Conservation (phyloP, 148 eudicot genomes). For the Pharnaceum exiguum region DNA sequence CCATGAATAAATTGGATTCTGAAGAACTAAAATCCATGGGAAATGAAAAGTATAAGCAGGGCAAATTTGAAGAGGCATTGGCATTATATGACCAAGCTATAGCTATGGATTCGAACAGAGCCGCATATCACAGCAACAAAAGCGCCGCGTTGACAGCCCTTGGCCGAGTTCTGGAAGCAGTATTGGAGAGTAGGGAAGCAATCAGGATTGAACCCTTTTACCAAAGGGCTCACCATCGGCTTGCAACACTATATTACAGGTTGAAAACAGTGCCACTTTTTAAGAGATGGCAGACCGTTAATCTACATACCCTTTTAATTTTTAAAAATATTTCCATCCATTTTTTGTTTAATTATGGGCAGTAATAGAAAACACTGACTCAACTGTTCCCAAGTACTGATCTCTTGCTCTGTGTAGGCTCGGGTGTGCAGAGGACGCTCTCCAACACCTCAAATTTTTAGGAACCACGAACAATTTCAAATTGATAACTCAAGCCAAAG, state of each 20-base stretch:
- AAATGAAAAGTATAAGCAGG: slow-evolving; percentile 62
- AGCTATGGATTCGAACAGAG: slow-evolving; percentile 42
- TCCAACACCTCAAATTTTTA: slow-evolving; percentile 41
- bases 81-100: slow-evolving; percentile 55
- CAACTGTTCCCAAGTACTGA: neutral
- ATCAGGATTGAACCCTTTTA: slow-evolving; percentile 52
- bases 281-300: neutral
- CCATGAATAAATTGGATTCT: slow-evolving; percentile 32
- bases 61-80: slow-evolving; percentile 66
- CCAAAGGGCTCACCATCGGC: slow-evolving; percentile 64
- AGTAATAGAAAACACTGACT: too few relatives aligned
- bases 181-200: slow-evolving; percentile 58
- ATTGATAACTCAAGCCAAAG: slow-evolving; percentile 40
- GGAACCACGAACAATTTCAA: slow-evolving; percentile 32
- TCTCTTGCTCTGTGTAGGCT: slow-evolving; percentile 27
- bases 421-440: slow-evolving; percentile 61
- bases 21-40: slow-evolving; percentile 57
- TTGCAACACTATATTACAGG: slow-evolving; percentile 65
- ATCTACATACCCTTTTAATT: neutral
- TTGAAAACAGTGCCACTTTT: slow-evolving; percentile 15
- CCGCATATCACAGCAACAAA: slow-evolving; percentile 54
- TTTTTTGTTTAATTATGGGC: too few relatives aligned
- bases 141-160: slow-evolving; percentile 64
- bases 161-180: slow-evolving; percentile 63
- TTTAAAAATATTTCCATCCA: too few relatives aligned